phyloP scores from a whole-genome alignment of 495 filamentous ascomycete species.

The Trichoderma virens region DNA sequence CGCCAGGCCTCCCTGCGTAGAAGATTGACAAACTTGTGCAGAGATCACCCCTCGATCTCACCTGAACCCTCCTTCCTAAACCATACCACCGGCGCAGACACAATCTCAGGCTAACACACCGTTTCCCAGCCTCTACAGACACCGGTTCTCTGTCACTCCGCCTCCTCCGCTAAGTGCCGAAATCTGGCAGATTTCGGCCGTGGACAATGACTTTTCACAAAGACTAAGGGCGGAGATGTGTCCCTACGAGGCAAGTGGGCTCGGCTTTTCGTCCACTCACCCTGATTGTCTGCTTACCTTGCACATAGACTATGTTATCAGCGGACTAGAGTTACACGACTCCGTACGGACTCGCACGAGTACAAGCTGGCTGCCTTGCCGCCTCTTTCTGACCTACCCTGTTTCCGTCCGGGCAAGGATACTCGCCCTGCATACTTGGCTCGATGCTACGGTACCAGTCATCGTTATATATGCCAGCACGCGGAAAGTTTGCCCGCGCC shows the following conservation, averaged over 20 bases:
- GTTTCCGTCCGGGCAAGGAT: not conserved
- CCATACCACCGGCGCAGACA: not conserved
- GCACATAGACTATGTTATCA: too few relatives aligned
- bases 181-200: not conserved
- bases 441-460: not conserved
- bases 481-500: constrained; percentile 1
- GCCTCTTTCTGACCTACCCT: not conserved
- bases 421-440: not conserved
- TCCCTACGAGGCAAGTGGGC: not conserved
- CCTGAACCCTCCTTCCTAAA: not conserved
- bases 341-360: too few relatives aligned
- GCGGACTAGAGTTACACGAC: not conserved
- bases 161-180: not conserved
- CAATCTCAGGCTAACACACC: not conserved
- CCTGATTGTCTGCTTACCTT: not conserved
- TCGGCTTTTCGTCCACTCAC: not conserved
- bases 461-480: not conserved
- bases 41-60: not conserved
- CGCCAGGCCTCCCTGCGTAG: not conserved
- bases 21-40: not conserved
- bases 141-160: not conserved
- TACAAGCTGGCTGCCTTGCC: too few relatives aligned
- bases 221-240: not conserved
- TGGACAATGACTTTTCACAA: not conserved
- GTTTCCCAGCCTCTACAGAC: too few relatives aligned